These are phyloP conservation scores for Curvularia spicifera DNA, from an alignment of 2,329 filamentous ascomycete species.

Conservation along the genomic window DNA sequence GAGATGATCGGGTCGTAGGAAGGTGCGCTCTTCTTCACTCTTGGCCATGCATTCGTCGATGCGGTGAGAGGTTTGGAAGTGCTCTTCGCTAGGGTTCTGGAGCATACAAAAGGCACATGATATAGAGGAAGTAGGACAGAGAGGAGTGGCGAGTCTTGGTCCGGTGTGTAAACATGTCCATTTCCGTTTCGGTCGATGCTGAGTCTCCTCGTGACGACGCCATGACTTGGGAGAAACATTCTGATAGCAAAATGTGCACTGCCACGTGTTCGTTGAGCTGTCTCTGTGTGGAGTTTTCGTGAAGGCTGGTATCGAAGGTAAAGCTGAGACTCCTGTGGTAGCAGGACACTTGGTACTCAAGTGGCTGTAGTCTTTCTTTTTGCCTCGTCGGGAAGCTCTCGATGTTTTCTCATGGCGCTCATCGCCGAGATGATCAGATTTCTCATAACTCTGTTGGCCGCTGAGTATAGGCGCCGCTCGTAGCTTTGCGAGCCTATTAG, in stretches of 20 bases:
- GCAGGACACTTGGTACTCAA: conserved; percentile 21
- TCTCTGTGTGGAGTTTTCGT: neutral
- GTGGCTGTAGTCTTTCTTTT: conserved; percentile 47
- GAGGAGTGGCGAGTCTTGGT: conserved; percentile 27
- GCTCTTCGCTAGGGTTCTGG: conserved; percentile 37
- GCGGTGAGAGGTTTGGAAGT: conserved; percentile 37
- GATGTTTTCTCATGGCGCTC: neutral
- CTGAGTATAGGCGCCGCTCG: conserved; percentile 16
- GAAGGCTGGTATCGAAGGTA: conserved; percentile 1
- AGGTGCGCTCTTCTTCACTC: conserved; percentile 37
- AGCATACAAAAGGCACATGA: conserved; percentile 42
- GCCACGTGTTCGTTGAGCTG: conserved; percentile 36
- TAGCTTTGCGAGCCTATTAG: conserved; percentile 23
- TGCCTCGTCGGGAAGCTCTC: conserved; percentile 37
- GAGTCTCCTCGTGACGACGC: conserved; percentile 48
- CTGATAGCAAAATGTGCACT: conserved; percentile 45
- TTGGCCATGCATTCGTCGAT: conserved; percentile 42
- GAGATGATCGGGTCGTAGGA: conserved; percentile 43
- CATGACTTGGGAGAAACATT: conserved; percentile 44
- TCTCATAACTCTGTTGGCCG: conserved; percentile 9
- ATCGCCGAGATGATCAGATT: conserved; percentile 12
- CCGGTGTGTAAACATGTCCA: conserved; percentile 45
- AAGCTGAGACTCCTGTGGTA: conserved; percentile 15
- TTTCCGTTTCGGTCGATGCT: conserved; percentile 42
- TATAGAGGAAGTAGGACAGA: conserved; percentile 10